phyloP scores from a whole-genome alignment of 2,329 filamentous ascomycete species.

The Fusarium sp. region DNA sequence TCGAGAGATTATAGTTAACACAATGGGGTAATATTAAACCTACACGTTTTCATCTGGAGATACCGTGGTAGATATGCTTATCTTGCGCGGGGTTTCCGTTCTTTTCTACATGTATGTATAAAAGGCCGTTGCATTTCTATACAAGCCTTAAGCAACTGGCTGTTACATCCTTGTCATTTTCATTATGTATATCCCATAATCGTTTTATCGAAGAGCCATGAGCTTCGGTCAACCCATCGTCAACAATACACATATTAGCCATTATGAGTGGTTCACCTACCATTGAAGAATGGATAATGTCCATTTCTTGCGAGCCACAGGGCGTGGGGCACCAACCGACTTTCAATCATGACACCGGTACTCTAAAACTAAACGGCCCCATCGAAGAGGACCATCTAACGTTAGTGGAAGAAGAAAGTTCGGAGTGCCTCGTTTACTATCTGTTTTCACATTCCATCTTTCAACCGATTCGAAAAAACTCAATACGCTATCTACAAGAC shows the following conservation, averaged over 20 bases:
- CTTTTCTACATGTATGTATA: background rate
- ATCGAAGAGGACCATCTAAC: conserved; percentile 11
- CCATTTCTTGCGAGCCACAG: background rate
- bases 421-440: conserved; percentile 19
- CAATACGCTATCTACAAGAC: conserved; percentile 32
- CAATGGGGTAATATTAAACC: background rate
- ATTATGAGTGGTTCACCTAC: background rate
- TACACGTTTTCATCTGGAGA: conserved; percentile 22
- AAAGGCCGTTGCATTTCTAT: background rate
- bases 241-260: no score
- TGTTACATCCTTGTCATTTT: background rate
- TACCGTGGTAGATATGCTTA: background rate
- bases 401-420: conserved; percentile 27
- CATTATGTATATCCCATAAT: background rate
- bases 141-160: background rate
- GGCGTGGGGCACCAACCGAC: background rate
- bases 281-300: background rate
- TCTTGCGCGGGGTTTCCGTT: background rate
- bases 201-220: background rate
- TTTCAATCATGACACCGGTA: background rate
- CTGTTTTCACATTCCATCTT: conserved; percentile 38
- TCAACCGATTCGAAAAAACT: conserved; percentile 23
- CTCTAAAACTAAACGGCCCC: background rate
- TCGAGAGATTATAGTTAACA: background rate
- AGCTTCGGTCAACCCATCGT: background rate